A percentile compares a stretch with the other conserved stretches of the same genome.
Evolutionary conservation across 345 rosid genomes (phyloP).

Genomic region (Bruguiera sexangula): DNA sequence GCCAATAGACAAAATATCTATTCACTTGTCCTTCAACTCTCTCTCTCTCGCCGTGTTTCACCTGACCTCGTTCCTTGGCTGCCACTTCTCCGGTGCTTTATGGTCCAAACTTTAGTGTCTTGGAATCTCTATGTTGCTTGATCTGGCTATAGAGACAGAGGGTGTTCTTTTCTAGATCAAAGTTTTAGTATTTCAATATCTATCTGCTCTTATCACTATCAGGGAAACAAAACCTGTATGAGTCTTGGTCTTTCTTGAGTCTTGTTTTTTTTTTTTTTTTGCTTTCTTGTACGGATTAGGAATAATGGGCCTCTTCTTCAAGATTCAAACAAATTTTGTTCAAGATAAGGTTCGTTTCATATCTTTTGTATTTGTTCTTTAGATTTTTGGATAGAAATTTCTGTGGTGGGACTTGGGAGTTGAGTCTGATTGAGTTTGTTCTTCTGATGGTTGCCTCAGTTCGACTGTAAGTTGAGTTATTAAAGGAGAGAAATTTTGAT

Average conservation of each 20-base stretch:
- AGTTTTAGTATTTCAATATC: not conserved
- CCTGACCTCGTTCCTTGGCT: not conserved
- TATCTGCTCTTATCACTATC: not conserved
- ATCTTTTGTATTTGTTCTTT: not conserved
- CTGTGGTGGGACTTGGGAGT: not conserved
- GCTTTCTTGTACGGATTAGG: conserved; percentile 26
- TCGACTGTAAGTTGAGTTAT: not conserved
- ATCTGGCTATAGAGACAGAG: not conserved
- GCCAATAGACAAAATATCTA: not conserved
- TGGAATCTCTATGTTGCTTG: not conserved
- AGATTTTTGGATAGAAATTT: not conserved
- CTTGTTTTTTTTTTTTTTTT: not conserved
- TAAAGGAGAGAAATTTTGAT: conserved; percentile 8
- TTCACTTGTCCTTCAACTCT: not conserved
- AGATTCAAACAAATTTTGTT: conserved; percentile 28
- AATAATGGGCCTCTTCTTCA: conserved; percentile 30
- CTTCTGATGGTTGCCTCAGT: conserved; percentile 3
- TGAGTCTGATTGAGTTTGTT: conserved; percentile 9
- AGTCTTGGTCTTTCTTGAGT: not conserved
- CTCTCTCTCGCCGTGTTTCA: not conserved
- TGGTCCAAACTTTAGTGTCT: not conserved
- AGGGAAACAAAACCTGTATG: not conserved
- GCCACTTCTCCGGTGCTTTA: not conserved
- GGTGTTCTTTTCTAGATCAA: not conserved
- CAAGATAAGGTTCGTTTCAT: conserved; percentile 37